Evolutionary conservation across 2,329 filamentous ascomycete species (phyloP).

Genomic region (Phaeophleospora eucalypticola): DNA sequence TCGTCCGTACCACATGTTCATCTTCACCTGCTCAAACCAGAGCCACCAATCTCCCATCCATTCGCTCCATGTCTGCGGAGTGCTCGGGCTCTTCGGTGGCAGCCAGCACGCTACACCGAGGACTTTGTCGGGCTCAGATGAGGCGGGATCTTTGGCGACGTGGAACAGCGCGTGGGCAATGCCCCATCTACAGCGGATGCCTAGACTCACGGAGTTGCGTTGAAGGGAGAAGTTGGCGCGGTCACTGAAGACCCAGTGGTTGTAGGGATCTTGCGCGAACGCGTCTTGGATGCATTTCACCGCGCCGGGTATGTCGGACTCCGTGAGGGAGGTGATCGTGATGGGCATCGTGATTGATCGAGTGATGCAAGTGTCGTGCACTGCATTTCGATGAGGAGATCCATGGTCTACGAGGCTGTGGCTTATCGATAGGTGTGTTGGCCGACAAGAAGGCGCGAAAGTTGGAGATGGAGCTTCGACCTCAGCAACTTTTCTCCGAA

Average conservation of each 20-base stretch:
- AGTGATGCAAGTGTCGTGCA: too few species aligned
- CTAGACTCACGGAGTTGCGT: slow-evolving; percentile 61
- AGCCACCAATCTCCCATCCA: slow-evolving; percentile 59
- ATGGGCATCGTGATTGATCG: slow-evolving; percentile 35
- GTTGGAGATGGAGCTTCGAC: too few species aligned
- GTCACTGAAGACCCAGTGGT: slow-evolving; percentile 58
- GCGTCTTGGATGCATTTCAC: slow-evolving; percentile 63
- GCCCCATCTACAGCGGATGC: slow-evolving; percentile 65
- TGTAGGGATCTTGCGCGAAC: slow-evolving; percentile 64
- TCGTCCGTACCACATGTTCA: slow-evolving; percentile 65
- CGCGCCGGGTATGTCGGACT: slow-evolving; percentile 59
- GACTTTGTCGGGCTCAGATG: slow-evolving; percentile 44
- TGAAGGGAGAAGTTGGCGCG: slow-evolving; percentile 47
- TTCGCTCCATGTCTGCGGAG: slow-evolving; percentile 55
- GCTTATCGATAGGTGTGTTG: neutral
- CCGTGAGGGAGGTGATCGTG: slow-evolving; percentile 52
- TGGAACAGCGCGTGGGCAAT: slow-evolving; percentile 67
- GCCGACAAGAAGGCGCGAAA: too few species aligned
- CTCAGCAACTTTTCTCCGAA: too few species aligned
- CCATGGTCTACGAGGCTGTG: too few species aligned
- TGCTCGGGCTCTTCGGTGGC: slow-evolving; percentile 46
- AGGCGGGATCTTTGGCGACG: slow-evolving; percentile 58
- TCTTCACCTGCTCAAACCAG: slow-evolving; percentile 60
- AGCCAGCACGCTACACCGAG: slow-evolving; percentile 72
- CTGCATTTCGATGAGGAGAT: too few species aligned